A percentile compares a stretch with the other conserved stretches of the same genome.
These are phyloP conservation scores for Periconia sp. DNA, from an alignment of 2,329 filamentous ascomycete genomes.

Conservation along the genomic window DNA sequence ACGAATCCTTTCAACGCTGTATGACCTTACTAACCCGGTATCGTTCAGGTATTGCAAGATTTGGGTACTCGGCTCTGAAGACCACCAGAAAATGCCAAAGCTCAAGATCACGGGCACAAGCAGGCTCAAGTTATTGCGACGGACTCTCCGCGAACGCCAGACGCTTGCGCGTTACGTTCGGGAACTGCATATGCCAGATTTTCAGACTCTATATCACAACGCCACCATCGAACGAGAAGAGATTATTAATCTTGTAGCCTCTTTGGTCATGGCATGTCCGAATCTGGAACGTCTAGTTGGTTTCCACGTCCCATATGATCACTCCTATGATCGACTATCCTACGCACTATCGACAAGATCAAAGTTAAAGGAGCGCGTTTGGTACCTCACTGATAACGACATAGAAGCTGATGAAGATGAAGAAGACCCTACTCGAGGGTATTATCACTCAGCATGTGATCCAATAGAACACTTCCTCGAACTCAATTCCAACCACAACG, in stretches of 20 bases:
- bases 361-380: slow-evolving; percentile 61
- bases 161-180: slow-evolving; percentile 59
- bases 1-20: not conserved
- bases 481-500: slow-evolving; percentile 59
- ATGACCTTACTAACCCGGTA: slow-evolving; percentile 6
- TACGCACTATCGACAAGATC: slow-evolving; percentile 62
- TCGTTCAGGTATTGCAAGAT: slow-evolving; percentile 56
- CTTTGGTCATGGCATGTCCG: slow-evolving; percentile 64
- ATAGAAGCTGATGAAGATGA: slow-evolving; percentile 34
- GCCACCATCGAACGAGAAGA: slow-evolving; percentile 53
- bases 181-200: slow-evolving; percentile 59
- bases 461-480: slow-evolving; percentile 60
- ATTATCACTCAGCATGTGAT: slow-evolving; percentile 52
- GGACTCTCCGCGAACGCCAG: slow-evolving; percentile 60
- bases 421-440: slow-evolving; percentile 31
- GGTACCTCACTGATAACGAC: slow-evolving; percentile 54
- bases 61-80: slow-evolving; percentile 55
- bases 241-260: slow-evolving; percentile 59
- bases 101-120: slow-evolving; percentile 56
- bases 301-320: slow-evolving; percentile 59
- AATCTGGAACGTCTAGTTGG: slow-evolving; percentile 62
- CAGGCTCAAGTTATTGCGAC: slow-evolving; percentile 60
- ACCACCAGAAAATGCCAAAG: slow-evolving; percentile 30
- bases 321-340: slow-evolving; percentile 61
- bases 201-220: slow-evolving; percentile 49